Conservation (phyloP, 768 basidiomycete genomes). For the Podaxis carcinomalis region DNA sequence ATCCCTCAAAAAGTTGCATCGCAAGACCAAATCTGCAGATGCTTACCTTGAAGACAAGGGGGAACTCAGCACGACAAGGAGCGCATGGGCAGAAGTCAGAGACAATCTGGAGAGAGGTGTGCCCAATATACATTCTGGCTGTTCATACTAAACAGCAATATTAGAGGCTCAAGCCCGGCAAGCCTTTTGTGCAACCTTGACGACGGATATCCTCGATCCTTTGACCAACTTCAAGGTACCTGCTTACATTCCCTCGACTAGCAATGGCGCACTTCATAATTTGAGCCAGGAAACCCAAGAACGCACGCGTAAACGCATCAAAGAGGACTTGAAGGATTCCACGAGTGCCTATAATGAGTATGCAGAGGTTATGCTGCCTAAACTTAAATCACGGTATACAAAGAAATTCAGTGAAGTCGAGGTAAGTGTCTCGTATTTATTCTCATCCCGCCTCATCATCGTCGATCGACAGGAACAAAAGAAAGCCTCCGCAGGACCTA, state of each 20-base stretch:
- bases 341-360: slow-evolving; percentile 75
- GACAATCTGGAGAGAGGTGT: slow-evolving; percentile 82
- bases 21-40: slow-evolving; percentile 68
- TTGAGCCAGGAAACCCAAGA: slow-evolving; percentile 76
- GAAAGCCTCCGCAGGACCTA: slow-evolving; percentile 34
- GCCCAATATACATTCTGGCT: slow-evolving; percentile 13
- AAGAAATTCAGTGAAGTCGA: slow-evolving; percentile 89
- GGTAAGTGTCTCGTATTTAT: slow-evolving; percentile 34
- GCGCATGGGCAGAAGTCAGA: slow-evolving; percentile 79
- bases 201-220: slow-evolving; percentile 67
- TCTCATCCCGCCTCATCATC: not conserved
- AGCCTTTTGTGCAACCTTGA: slow-evolving; percentile 72
- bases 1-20: slow-evolving; percentile 67
- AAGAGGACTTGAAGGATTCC: slow-evolving; percentile 85
- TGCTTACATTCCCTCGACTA: not conserved
- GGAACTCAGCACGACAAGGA: slow-evolving; percentile 59
- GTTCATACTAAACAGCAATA: slow-evolving; percentile 4
- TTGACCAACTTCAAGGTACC: slow-evolving; percentile 63
- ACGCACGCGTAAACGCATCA: slow-evolving; percentile 86
- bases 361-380: slow-evolving; percentile 74
- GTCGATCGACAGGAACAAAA: slow-evolving; percentile 56
- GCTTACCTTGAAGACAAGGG: slow-evolving; percentile 66
- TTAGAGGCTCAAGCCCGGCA: slow-evolving; percentile 79
- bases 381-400: slow-evolving; percentile 71
- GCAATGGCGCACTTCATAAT: not conserved